phyloP scores from a whole-genome alignment of 345 rosid species.

The Trapa bicornis region DNA sequence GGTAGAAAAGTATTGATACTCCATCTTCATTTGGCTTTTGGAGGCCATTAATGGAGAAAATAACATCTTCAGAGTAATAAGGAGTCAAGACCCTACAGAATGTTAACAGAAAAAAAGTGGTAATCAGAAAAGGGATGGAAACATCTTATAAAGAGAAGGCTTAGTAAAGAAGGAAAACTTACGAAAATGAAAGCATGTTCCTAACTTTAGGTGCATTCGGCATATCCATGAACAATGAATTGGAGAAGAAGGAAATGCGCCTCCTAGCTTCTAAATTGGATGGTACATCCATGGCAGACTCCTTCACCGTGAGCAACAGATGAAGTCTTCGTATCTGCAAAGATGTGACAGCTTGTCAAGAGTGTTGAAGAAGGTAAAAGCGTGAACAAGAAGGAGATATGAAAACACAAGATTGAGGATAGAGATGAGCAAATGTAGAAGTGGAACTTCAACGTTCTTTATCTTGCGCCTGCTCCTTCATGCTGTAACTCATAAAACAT shows the following conservation, averaged over 20 bases:
- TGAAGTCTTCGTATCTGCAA: constrained; percentile 15
- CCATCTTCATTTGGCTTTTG: constrained; percentile 91
- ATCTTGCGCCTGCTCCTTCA: not conserved
- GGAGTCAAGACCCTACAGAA: constrained; percentile 77
- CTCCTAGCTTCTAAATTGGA: constrained; percentile 95
- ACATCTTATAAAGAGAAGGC: not conserved
- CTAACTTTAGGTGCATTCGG: constrained; percentile 98
- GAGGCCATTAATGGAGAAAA: constrained; percentile 62
- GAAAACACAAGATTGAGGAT: not conserved
- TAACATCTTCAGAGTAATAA: constrained; percentile 82
- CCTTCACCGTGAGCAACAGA: constrained; percentile 87
- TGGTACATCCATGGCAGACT: constrained; percentile 99
- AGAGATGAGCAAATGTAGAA: not conserved
- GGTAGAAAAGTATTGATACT: constrained; percentile 84
- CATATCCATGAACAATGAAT: constrained; percentile 97
- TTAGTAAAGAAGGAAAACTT: constrained; percentile 27
- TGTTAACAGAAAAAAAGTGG: not conserved
- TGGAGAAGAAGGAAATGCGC: constrained; percentile 93
- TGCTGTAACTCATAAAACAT: not conserved
- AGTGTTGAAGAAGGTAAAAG: not conserved
- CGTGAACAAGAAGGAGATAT: not conserved
- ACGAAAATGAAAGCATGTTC: constrained; percentile 99
- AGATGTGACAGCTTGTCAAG: not conserved
- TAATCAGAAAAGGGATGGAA: not conserved
- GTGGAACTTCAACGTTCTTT: not conserved